These are phyloP conservation scores for Tuber calosporum DNA, from an alignment of 495 filamentous ascomycete genomes.

Conservation along the genomic window DNA sequence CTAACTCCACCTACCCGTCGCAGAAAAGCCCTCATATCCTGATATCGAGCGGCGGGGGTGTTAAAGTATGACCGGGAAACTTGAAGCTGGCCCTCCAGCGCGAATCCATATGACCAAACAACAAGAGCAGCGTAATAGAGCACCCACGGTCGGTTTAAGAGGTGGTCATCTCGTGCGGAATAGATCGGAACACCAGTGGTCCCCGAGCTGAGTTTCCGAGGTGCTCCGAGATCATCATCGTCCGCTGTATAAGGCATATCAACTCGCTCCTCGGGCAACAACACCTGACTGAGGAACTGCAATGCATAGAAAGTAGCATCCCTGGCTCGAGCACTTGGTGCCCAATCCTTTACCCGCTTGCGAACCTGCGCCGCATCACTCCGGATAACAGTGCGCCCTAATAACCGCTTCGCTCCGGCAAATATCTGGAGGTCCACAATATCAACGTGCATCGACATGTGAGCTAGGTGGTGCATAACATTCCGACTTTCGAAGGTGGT, in stretches of 20 bases:
- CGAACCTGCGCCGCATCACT: conserved; percentile 74
- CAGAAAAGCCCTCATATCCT: conserved; percentile 74
- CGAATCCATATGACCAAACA: conserved; percentile 92
- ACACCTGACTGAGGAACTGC: conserved; percentile 72
- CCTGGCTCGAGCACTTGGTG: conserved; percentile 80
- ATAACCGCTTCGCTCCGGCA: conserved; percentile 71
- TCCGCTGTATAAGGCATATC: conserved; percentile 41
- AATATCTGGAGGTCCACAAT: conserved; percentile 97
- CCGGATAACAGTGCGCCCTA: conserved; percentile 76
- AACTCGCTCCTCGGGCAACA: conserved; percentile 51
- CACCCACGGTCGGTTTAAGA: conserved; percentile 95
- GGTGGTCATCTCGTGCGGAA: conserved; percentile 77
- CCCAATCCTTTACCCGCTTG: conserved; percentile 87
- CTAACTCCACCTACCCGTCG: conserved; percentile 62
- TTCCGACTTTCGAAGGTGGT: conserved; percentile 78
- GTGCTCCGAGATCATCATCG: conserved; percentile 43
- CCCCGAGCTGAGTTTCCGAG: conserved; percentile 31
- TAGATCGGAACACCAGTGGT: conserved; percentile 49
- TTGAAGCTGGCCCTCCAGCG: conserved; percentile 70
- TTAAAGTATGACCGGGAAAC: conserved; percentile 49
- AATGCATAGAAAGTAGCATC: conserved; percentile 93
- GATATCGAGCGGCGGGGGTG: conserved; percentile 58
- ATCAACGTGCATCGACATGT: conserved; percentile 98
- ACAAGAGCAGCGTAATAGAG: conserved; percentile 87
- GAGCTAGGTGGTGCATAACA: conserved; percentile 85